Evolutionary conservation across 2,329 filamentous ascomycete species (phyloP), one percentile per base, ranked within the genome.

Genomic region (Aureobasidium pullulans): DNA sequence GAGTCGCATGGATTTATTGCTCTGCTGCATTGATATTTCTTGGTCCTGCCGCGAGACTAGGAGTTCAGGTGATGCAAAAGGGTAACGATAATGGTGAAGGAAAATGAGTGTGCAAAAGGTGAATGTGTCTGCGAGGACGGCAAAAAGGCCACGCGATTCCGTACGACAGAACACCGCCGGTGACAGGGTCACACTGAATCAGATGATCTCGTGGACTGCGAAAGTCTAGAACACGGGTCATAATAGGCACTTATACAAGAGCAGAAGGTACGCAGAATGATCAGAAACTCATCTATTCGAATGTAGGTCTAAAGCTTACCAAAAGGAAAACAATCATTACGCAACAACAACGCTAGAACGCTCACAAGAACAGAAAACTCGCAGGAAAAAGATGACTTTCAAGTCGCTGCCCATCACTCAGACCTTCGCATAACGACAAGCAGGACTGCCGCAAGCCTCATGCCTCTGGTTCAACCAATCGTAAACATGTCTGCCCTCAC

Each of bases 391-490:
- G 23, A 23, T 23, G 23, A 31, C 29, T 28, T 6, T 13, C 29
- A 15, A 23, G 34, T 13, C 6, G 48, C 34, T 5, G 39, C 1
- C n/a, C 8, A 19, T 29, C 15, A 1, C 16, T 57, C 32, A 57
- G 3, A 31, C 29, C 19, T 44, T 29, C 7, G 31, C 31, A 23
- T 57, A 57, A 2, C 54, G 54, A 40, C 54, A 57, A 39, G 15
- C 42, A 8, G 43, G 54, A 23, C 54, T 57, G 40, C 39, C 40
- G 23, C 54, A 57, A 23, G 42, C 42, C 23, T 57, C 54, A 32
- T 57, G 54, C 54, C 54, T 47, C 15, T 57, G 54, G 9, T 48
- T 57, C 54, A 57, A 32, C 54, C 54, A 57, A 34, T 57, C 54
- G 19, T 57, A 57, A 2, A 57, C 54, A 32, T 57, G 54, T 40